phyloP scores from a whole-genome alignment of 495 filamentous ascomycete genomes.

The Neurospora sp. region DNA sequence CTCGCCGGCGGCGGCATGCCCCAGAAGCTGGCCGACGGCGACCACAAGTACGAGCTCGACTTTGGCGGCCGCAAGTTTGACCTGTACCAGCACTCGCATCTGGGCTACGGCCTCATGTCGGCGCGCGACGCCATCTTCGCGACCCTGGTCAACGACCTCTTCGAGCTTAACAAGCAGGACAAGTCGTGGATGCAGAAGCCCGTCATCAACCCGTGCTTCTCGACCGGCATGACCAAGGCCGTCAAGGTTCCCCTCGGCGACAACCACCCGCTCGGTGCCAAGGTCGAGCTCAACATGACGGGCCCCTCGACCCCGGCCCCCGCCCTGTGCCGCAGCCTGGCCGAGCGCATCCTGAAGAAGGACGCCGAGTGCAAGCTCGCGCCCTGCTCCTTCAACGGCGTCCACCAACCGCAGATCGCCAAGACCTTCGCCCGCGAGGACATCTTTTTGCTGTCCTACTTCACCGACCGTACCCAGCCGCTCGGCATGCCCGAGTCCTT shows the following conservation, averaged over 20 bases:
- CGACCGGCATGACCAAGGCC: slow-evolving; percentile 59
- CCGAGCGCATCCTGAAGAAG: slow-evolving; percentile 86
- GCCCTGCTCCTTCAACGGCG: slow-evolving; percentile 94
- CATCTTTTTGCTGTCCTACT: slow-evolving; percentile 93
- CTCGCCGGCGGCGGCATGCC: slow-evolving; percentile 71
- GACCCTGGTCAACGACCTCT: slow-evolving; percentile 50
- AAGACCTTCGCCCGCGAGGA: slow-evolving; percentile 92
- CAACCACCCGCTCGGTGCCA: slow-evolving; percentile 49
- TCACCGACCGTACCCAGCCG: slow-evolving; percentile 84
- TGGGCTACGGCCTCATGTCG: slow-evolving; percentile 93
- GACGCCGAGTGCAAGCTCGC: slow-evolving; percentile 69
- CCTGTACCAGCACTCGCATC: slow-evolving; percentile 97
- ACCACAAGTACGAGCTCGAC: slow-evolving; percentile 89
- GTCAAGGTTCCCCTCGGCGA: slow-evolving; percentile 57
- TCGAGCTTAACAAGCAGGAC: slow-evolving; percentile 39
- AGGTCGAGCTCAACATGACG: slow-evolving; percentile 68
- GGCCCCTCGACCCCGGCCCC: slow-evolving; percentile 66
- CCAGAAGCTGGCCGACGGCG: slow-evolving; percentile 71
- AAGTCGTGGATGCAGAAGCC: slow-evolving; percentile 50
- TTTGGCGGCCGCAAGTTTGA: slow-evolving; percentile 86
- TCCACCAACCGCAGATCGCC: slow-evolving; percentile 84
- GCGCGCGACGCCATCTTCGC: slow-evolving; percentile 80
- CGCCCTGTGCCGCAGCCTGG: slow-evolving; percentile 80
- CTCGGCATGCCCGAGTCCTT: slow-evolving; percentile 95
- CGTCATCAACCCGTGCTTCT: slow-evolving; percentile 82